A percentile compares a stretch with the other conserved stretches of the same genome.
Evolutionary conservation across 768 basidiomycete species (phyloP).

Genomic region (Pisolithus sp.): DNA sequence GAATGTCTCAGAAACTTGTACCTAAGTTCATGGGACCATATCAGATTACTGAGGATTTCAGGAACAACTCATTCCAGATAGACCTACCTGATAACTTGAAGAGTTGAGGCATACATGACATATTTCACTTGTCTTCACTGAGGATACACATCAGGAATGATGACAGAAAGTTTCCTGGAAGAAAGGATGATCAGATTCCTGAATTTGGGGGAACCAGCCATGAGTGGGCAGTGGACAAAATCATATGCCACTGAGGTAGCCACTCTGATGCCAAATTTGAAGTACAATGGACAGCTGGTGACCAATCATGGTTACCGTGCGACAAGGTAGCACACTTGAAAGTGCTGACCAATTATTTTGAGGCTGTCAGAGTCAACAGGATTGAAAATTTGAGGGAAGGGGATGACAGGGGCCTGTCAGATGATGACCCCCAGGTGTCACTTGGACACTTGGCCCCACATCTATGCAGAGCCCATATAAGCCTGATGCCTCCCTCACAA

Average conservation of each 20-base stretch:
- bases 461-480: no score
- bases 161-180: conserved; percentile 20
- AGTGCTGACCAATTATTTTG: conserved; percentile 11
- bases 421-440: no score
- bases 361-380: conserved; percentile 1
- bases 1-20: conserved; percentile 23
- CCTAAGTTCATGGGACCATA: conserved; percentile 34
- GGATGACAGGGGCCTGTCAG: no score
- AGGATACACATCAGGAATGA: conserved; percentile 20
- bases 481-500: no score
- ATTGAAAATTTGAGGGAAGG: no score
- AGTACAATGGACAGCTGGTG: conserved; percentile 29
- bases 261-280: conserved; percentile 23
- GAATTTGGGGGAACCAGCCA: conserved; percentile 5
- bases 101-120: conserved; percentile 20
- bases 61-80: conserved; percentile 14
- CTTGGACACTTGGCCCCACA: no score
- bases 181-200: conserved; percentile 10
- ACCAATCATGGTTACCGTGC: conserved; percentile 30
- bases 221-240: conserved; percentile 16
- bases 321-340: conserved; percentile 11
- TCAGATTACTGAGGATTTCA: conserved; percentile 9
- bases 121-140: conserved; percentile 29
- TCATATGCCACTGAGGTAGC: conserved; percentile 20
- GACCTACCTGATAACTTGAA: conserved; percentile 23